These are phyloP conservation scores for Encephalitozoon hellem DNA, from an alignment of 371 early-diverging fungal genomes.

Conservation along the genomic window DNA sequence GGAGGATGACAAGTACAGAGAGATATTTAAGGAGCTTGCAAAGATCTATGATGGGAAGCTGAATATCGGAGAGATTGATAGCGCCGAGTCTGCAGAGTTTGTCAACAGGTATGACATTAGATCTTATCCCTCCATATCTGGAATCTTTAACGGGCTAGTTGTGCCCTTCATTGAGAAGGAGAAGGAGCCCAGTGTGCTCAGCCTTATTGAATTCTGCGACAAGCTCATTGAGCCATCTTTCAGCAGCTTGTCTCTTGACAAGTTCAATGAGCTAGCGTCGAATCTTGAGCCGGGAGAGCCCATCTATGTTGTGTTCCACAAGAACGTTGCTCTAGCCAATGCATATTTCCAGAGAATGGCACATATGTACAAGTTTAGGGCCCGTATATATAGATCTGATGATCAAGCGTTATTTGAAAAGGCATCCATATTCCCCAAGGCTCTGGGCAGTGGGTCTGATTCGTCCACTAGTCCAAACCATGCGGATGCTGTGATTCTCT, in stretches of 20 bases:
- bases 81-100: constrained; percentile 49
- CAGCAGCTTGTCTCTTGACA: constrained; percentile 42
- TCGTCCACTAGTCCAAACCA: background rate
- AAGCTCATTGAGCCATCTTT: constrained; percentile 57
- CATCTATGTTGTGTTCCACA: constrained; percentile 61
- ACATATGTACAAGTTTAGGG: constrained; percentile 61
- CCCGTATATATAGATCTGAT: constrained; percentile 57
- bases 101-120: constrained; percentile 53
- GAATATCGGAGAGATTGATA: constrained; percentile 56
- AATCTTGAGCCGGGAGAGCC: constrained; percentile 51
- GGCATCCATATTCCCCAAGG: constrained; percentile 47
- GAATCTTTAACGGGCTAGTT: constrained; percentile 57
- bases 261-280: constrained; percentile 37
- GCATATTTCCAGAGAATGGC: constrained; percentile 56
- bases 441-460: background rate
- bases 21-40: constrained; percentile 49
- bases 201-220: constrained; percentile 48
- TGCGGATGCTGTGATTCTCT: constrained; percentile 47
- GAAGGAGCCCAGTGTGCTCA: background rate
- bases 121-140: constrained; percentile 57
- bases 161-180: constrained; percentile 46
- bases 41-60: constrained; percentile 51
- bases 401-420: constrained; percentile 52
- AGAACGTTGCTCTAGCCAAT: constrained; percentile 55
- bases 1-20: constrained; percentile 33